Base-by-base conservation (phyloP, 805 yeast genomes). In the Lipomyces chichibuensis region DNA sequence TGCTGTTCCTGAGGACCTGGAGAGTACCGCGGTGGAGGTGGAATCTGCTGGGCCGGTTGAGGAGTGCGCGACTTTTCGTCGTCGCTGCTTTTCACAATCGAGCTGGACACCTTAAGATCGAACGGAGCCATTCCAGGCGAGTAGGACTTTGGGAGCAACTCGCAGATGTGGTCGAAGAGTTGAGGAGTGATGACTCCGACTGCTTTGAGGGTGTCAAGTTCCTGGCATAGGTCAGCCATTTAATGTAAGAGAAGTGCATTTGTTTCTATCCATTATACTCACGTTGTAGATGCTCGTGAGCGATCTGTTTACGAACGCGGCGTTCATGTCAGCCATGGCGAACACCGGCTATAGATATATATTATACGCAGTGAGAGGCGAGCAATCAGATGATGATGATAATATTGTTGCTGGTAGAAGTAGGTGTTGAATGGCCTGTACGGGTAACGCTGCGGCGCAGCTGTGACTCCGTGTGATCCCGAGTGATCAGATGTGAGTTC, bases 131-230 rank as follows among this genome's bases (percentile, higher is more conserved):
- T 74, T 55, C 59, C 66, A 17, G 79, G 64, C 76, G 82, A 67
- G 54, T 63, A 73, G 35, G 72, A 67, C 52, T 39, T 80, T 74
- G 97, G 96, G 55, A 92, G 79, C 0, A 85, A 77, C 4, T 71
- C 70, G 60, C 78, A 69, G 23, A 92, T 79, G 49, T 84, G 83
- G 14, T 85, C 79, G 74, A 77, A 88, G 65, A 88, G 82, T 9
- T 78, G 81, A 49, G 84, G 83, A 23, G 87, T 81, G 65, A 92
- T 86, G 56, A 91, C 95, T 59, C 86, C 86, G 0, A 93, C 87
- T 71, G 91, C 96, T 55, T 78, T 80, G 37, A 92, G 80, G 75
- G 91, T 92, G 77, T 91, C 96, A 55, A 92, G 84, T 75, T 92
- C 97, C 77, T 82, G 33, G 29, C 9, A 46, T 17, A 2, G 20